A percentile compares a stretch with the other conserved stretches of the same genome.
phyloP scores from a whole-genome alignment of 208 protist species.

The Crithidia acanthocephali region DNA sequence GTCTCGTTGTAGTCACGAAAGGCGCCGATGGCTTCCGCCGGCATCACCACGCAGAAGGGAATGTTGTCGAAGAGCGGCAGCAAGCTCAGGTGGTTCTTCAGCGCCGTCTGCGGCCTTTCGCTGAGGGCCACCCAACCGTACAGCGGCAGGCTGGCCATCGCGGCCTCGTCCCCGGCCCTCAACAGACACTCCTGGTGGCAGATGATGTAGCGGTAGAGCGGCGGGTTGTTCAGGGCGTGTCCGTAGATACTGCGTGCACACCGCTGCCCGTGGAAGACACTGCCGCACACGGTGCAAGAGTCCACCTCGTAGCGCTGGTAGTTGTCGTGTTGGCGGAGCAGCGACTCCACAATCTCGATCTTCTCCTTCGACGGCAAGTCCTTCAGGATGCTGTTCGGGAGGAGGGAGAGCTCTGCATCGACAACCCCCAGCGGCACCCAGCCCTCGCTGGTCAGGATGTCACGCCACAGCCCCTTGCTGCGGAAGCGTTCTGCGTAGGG shows the following conservation, averaged over 20 bases:
- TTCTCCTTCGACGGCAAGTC: conserved; percentile 21
- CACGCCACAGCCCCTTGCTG: conserved; percentile 10
- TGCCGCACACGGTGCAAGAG: conserved; percentile 25
- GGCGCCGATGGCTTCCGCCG: conserved; percentile 26
- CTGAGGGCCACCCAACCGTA: conserved; percentile 41
- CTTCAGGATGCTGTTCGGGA: conserved; percentile 8
- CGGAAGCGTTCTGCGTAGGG: conserved; percentile 33
- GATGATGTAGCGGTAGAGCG: conserved; percentile 32
- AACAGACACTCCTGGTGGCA: conserved; percentile 18
- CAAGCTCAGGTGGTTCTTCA: not conserved
- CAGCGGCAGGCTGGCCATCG: conserved; percentile 21
- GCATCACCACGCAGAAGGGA: conserved; percentile 39
- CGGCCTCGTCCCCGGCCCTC: conserved; percentile 2
- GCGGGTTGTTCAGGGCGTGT: conserved; percentile 19
- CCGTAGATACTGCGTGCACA: conserved; percentile 51
- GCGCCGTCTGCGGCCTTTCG: not conserved
- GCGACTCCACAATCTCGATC: conserved; percentile 30
- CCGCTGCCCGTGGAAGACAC: conserved; percentile 37
- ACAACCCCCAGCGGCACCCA: conserved; percentile 59
- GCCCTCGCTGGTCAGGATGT: conserved; percentile 36
- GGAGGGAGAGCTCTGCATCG: conserved; percentile 18
- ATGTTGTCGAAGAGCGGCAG: conserved; percentile 37
- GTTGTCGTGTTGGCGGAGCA: conserved; percentile 53
- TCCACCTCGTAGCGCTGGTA: conserved; percentile 54
- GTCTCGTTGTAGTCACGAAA: conserved; percentile 44